Conservation (phyloP, 345 rosid genomes). For the Salix arbutifolia region DNA sequence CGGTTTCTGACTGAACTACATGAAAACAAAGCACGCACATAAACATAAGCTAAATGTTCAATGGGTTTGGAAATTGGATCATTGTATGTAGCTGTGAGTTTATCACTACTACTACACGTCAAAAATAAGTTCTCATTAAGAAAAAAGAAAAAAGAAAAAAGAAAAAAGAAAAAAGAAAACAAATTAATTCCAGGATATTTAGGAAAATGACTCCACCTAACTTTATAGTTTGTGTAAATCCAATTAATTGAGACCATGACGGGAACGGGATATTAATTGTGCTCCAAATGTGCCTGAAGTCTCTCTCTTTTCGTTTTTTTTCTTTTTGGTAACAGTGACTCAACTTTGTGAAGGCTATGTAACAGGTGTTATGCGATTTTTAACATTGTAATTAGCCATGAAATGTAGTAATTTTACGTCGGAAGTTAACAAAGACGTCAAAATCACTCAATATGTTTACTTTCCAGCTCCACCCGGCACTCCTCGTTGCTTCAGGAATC, state of each 20-base stretch:
- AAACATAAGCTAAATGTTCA: not conserved
- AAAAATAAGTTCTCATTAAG: not conserved
- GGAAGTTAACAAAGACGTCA: slow-evolving; percentile 5
- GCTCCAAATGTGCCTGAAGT: not conserved
- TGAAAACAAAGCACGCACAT: not conserved
- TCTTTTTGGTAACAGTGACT: too few species aligned
- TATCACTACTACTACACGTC: not conserved
- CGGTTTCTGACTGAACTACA: not conserved
- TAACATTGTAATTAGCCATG: not conserved
- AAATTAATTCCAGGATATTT: not conserved
- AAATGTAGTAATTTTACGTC: not conserved
- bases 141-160: too few species aligned
- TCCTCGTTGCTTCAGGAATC: slow-evolving; percentile 17
- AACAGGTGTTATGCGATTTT: too few species aligned
- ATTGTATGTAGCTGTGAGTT: too few species aligned
- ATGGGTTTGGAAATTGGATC: not conserved
- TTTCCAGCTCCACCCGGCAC: not conserved
- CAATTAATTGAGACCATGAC: not conserved
- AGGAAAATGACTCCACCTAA: not conserved
- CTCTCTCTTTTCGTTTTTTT: too few species aligned
- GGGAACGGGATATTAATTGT: not conserved
- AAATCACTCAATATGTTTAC: slow-evolving; percentile 7
- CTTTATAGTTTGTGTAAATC: not conserved
- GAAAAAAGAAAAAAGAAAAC: too few species aligned
- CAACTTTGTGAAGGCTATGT: not conserved